Evolutionary conservation across 805 yeast genomes (phyloP), one percentile per base, ranked within the genome.

Genomic region (Saccharomyces paradoxus): DNA sequence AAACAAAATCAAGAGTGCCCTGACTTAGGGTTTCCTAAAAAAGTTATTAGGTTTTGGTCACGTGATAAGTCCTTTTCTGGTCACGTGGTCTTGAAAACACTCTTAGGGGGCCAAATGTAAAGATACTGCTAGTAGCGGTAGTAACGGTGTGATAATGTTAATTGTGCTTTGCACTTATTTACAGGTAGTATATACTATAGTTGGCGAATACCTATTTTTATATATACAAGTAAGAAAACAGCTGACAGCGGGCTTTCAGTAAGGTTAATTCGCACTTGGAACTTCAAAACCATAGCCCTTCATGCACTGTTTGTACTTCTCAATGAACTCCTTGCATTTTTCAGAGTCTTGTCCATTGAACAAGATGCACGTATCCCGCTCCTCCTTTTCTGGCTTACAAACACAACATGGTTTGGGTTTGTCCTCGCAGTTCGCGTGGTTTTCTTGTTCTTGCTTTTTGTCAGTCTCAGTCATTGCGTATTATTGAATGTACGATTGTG

Each of bases 341-440:
- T 60, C 64, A 49, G 87, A 77, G 21, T 90, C 97, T 61, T 85
- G 85, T 50, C 96, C 97, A 63, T 87, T 83, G 61, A 81, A 73
- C 58, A 92, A 77, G 54, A 92, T 74, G 69, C 98, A 94, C 65
- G 90, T 91, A 65, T 92, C 99, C 66, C 98, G 81, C 26, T 74
- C 69, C 57, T 85, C 79, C 72, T 89, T 89, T 66, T 89, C 89
- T 32, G 86, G 87, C 62, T 84, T 80, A 71, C 98, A 94, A 24
- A 92, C 98, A 67, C 98, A 92, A 73, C 99, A 92, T 56, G 99
- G 97, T 74, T 91, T 92, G 60, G 96, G 96, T 67, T 89, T 85
- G 41, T 58, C 60, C 27, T 55, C 58, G 24, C 22, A 21, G 9
- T 46, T 30, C 13, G 54, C 21, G n/a, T 17, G 48, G 21, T 30